Percentiles rank a stretch among this genome's conserved stretches.
phyloP scores from a whole-genome alignment of 768 basidiomycete species.

The Amanita exitialis region DNA sequence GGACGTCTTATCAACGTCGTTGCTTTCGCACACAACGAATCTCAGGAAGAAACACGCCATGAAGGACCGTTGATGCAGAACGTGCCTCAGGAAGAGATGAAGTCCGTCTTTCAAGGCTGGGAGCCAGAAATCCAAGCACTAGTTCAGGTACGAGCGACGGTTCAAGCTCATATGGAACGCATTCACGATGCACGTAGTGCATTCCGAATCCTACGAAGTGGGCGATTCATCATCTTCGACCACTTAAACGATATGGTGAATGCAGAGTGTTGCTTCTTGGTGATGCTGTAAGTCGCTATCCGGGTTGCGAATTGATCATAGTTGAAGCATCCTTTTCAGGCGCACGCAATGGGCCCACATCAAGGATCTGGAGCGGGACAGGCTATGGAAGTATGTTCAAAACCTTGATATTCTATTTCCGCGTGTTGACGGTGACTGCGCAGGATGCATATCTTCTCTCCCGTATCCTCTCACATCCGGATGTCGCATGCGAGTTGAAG shows the following conservation, averaged over 20 bases:
- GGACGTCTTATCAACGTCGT: conserved; percentile 41
- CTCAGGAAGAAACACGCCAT: neutral
- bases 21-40: conserved; percentile 18
- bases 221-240: conserved; percentile 13
- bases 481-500: conserved; percentile 24
- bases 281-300: conserved; percentile 13
- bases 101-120: neutral
- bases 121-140: conserved; percentile 3
- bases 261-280: conserved; percentile 13
- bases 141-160: conserved; percentile 12
- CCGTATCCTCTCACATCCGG: conserved; percentile 32
- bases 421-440: conserved; percentile 19
- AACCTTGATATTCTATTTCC: conserved; percentile 13
- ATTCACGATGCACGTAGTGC: conserved; percentile 6
- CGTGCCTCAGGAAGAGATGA: neutral
- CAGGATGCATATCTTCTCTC: conserved; percentile 43
- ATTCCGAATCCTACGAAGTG: conserved; percentile 11
- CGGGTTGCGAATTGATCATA: neutral
- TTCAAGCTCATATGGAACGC: neutral
- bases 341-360: conserved; percentile 45
- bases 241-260: conserved; percentile 11
- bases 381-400: conserved; percentile 38
- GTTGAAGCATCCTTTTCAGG: conserved; percentile 19
- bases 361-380: conserved; percentile 52
- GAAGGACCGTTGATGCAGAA: neutral